Conservation (phyloP, 1,284 basidiomycete genomes). For the Melampsora occidentalis region DNA sequence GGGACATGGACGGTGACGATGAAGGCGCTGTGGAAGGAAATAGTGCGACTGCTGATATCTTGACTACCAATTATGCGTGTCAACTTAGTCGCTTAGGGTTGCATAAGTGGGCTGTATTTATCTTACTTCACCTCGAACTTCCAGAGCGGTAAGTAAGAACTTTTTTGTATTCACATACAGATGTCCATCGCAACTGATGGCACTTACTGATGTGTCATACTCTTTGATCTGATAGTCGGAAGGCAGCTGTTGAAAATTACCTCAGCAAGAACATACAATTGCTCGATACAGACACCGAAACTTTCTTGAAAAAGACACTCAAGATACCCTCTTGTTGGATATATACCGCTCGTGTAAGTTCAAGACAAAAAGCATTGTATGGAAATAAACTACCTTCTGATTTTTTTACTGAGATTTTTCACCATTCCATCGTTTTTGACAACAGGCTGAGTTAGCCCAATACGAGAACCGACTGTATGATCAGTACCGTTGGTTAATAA, state of each 20-base stretch:
- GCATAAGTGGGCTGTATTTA: conserved; percentile 82
- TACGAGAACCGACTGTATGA: conserved; percentile 66
- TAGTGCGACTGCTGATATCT: conserved; percentile 74
- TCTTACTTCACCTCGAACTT: conserved; percentile 81
- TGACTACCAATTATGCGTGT: conserved; percentile 78
- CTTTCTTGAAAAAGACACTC: conserved; percentile 71
- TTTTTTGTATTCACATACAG: neutral
- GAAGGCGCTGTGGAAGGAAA: conserved; percentile 61
- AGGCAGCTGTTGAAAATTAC: conserved; percentile 75
- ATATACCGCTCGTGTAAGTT: conserved; percentile 72
- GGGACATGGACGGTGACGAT: conserved; percentile 55
- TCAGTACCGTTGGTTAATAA: conserved; percentile 73
- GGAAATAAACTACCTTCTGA: conserved; percentile 7
- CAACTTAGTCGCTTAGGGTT: conserved; percentile 79
- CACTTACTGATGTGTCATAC: conserved; percentile 10
- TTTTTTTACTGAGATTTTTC: conserved; percentile 36
- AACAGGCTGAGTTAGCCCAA: conserved; percentile 67
- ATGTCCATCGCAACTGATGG: neutral
- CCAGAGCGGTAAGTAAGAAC: conserved; percentile 64
- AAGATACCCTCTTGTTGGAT: conserved; percentile 82
- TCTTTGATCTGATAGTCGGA: conserved; percentile 59
- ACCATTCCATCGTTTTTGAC: neutral
- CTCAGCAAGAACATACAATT: conserved; percentile 69
- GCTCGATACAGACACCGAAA: conserved; percentile 67
- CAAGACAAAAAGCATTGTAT: neutral